These are phyloP conservation scores for barley (Hordeum vulgare) DNA, from an alignment of 176 grass and related monocot genomes.

Conservation along the genomic window MorexV3_pseudomolecules_assembly NC_058520.1:221920798-221921297, in stretches of 20 bases:
- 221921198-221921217: constrained; percentile 44
- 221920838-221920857: not conserved
- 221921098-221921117: not conserved
- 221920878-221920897: not conserved
- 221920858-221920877: not conserved
- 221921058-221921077: not conserved
- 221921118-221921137: not conserved
- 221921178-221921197: constrained; percentile 2
- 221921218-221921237: constrained; percentile 55
- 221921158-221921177: not conserved
- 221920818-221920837: not conserved
- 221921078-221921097: not conserved
- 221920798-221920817: not conserved
- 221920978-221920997: not conserved
- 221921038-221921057: not conserved
- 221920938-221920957: too few relatives aligned
- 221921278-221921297: constrained; percentile 59
- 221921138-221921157: not conserved
- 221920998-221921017: not conserved
- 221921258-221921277: constrained; percentile 51
- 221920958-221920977: too few relatives aligned
- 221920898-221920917: not conserved
- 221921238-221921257: constrained; percentile 41
- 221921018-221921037: not conserved
- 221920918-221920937: not conserved